Evolutionary conservation across 352 stramenopile genomes (phyloP), one percentile per base, ranked within the genome.

Genomic region (Pythium brachiatum): DNA sequence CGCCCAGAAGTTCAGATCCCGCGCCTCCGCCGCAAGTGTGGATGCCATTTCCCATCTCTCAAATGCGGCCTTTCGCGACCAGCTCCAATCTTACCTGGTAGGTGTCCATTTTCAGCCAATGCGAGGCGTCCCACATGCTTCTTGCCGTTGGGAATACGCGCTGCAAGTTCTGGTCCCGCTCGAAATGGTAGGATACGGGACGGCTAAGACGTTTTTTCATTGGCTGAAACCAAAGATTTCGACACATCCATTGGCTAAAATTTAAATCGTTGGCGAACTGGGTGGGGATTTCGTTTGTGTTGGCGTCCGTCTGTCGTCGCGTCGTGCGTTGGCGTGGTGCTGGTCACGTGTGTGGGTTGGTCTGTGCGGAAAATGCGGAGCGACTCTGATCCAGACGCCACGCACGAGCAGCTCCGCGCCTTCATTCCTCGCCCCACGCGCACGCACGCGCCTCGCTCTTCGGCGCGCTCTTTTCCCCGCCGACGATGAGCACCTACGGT

Each of bases 401-500:
- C 44, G 41, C 27, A 38, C n/a, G 18, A 31, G 27, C 39, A 43
- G 29, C 51, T 34, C 34, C 59, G 41, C 59, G 59, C 21, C 39
- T 29, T 55, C 50, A 60, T 54, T 56, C 41, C 39, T 36, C 7
- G 50, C 41, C 51, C 41, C 50, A 34, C 41, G 39, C 59, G 39
- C 39, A 26, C 53, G 34, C 27, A 38, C 44, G 9, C 44, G 39
- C 60, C 6, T 38, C 50, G 25, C 9, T 7, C 26, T 43, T 25
- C 38, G 7, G 4, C 34, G 1, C 20, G 12, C 34, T 36, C 50
- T 29, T 23, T 27, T 52, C 0, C 13, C 20, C 7, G 13, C 25
- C 43, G 12, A 15, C 53, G 54, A 71, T 71, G 64, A 71, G 64
- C 34, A 43, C 64, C 18, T 60, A 67, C 64, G 59, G 53, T 36